Evolutionary conservation across 2,329 filamentous ascomycete species (phyloP), one percentile per base, ranked within the genome.

Genomic region (Aspergillus pseudonomiae): DNA sequence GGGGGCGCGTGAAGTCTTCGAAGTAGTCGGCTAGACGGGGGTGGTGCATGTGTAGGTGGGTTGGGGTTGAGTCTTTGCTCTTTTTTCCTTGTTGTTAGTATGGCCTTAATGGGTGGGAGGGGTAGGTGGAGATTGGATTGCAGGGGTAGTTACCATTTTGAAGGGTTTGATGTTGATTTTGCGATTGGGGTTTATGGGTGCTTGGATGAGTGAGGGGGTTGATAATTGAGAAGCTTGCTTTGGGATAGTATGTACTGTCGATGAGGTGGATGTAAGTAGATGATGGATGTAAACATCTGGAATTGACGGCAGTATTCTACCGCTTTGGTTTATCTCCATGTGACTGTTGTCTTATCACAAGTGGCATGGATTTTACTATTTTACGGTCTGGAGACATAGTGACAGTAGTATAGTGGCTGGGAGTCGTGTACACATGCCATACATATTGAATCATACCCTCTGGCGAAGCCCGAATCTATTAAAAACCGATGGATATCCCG

Each of bases 11-110:
- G 70, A 82, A 82, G 71, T 82, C 81, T 76, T 84, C 82, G 70
- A 83, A 83, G 67, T 81, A 75, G 70, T 84, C 81, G 57, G 82
- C 82, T 48, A 81, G 76, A 14, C 79, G 80, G 4, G 82, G 79
- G 34, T 82, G 76, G 72, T 80, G 78, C 74, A 83, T 78, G 75
- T 84, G 82, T 61, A 84, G 72, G 68, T 83, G 76, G 34, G 80
- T 82, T 65, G 77, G 72, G 64, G 81, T 82, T 69, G 81, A 82
- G 71, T 84, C 82, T 79, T 82, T 82, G 71, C 81, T 82, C 82
- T 83, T 68, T 46, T 41, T 64, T 63, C 43, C 52, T 56, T 16
- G 30, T 32, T 52, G 28, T 32, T 28, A 57, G 48, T 67, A 46
- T 24, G 21, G 21, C 21, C 21, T 24, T 24, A 24, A 24, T 14